Evolutionary conservation across 805 yeast genomes (phyloP).

Genomic region (Yarrowia sp.): DNA sequence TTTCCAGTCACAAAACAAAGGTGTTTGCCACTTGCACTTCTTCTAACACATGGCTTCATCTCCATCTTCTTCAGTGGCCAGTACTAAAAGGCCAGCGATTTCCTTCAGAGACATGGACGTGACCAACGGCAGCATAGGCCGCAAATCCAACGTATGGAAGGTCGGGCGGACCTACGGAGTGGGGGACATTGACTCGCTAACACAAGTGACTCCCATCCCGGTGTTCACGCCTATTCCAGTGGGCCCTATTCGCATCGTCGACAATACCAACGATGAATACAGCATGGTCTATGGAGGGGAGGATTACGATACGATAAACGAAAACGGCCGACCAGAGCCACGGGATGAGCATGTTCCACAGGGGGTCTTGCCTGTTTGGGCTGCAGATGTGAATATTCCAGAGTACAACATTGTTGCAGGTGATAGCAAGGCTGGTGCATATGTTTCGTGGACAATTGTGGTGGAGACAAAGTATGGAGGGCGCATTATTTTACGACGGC

Average conservation of each 20-base stretch:
- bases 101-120: conserved; percentile 12
- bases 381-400: conserved; percentile 40
- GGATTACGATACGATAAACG: conserved; percentile 11
- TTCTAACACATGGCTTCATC: neutral
- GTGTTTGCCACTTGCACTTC: neutral
- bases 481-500: conserved; percentile 47
- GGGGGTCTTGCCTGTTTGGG: conserved; percentile 38
- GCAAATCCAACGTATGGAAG: conserved; percentile 15
- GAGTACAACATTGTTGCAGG: conserved; percentile 44
- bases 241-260: conserved; percentile 30
- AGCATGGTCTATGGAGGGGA: conserved; percentile 25
- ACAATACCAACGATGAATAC: conserved; percentile 25
- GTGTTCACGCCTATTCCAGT: conserved; percentile 22
- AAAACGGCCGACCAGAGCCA: conserved; percentile 14
- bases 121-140: neutral
- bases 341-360: conserved; percentile 31
- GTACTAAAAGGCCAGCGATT: neutral
- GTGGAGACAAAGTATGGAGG: conserved; percentile 40
- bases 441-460: conserved; percentile 44
- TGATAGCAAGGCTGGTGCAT: conserved; percentile 38
- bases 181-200: conserved; percentile 19
- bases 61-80: neutral
- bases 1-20: neutral
- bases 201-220: conserved; percentile 18
- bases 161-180: conserved; percentile 16